Evolutionary conservation across 306 rosid genomes (phyloP), one percentile per base, ranked within the genome.

Genomic region (Oemleria cerasiformis): DNA sequence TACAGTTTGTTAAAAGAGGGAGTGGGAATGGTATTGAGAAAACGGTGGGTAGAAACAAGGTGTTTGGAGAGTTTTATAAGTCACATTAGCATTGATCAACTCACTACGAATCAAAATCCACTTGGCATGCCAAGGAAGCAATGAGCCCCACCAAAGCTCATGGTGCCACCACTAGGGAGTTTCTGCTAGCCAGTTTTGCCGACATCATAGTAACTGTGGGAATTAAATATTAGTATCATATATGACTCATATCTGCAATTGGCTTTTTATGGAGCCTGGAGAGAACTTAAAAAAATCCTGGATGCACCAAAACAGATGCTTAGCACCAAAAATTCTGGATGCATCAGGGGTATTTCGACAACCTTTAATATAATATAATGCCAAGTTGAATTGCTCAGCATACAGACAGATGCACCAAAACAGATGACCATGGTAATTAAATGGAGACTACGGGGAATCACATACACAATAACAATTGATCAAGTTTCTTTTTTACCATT

Each of bases 21-120:
- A 25, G 19, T 54, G 41, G 54, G 41, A 65, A 57, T 55, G 73
- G 74, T 82, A 56, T 21, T 60, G n/a, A 67, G 59, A 56, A 75
- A 41, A 66, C 66, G 40, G 76, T 79, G 82, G 82, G 86, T 20
- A 75, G 68, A 21, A 63, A 10, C 70, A n/a, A n/a, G n/a, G 82
- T 56, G 71, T 63, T 9, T 30, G 74, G 69, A 66, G 73, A 40
- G 45, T 44, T 74, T 41, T 13, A 69, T 67, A 19, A 53, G 53
- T 63, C 50, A 73, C 25, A 65, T 72, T 68, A 61, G 41, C 62
- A 54, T 2, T 66, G 48, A 60, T 55, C 78, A 21, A 66, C 30
- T 40, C 42, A 15, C 5, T 38, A 23, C 66, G 23, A 59, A 45
- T 58, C 72, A 71, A 56, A 49, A 55, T 71, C 36, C 65, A 30